Evolutionary conservation across 306 rosid genomes (phyloP), one percentile per base, ranked within the genome.

Genomic region (Cucurbita maxima): DNA sequence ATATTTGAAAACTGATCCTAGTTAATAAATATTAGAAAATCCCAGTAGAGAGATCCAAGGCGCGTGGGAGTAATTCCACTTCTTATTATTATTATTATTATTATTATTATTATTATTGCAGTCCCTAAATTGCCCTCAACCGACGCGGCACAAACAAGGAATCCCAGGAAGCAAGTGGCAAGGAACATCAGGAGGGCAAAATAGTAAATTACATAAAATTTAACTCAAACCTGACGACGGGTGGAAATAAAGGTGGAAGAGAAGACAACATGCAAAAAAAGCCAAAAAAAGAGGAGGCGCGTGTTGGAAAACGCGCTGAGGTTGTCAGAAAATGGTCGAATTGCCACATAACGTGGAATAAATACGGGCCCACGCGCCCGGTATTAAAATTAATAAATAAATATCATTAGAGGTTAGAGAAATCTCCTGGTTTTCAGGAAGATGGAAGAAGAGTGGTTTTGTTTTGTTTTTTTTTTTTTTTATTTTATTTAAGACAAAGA

Each of bases 391-490:
- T 0, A 44, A 36, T 52, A 43, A 19, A 11, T 5, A 8, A 50
- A 48, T 38, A 11, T 12, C 72, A 41, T 50, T 45, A 70, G 74
- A 16, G 78, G 70, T 9, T 43, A 52, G 10, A 56, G 57, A 76
- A 78, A 60, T 82, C 90, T 93, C 98, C 98, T 80, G 90, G 94
- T 93, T 90, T 93, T 87, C 87, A 87, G 89, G 89, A 86, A 47
- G 77, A 25, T 72, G 10, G 51, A 16, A n/a, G 55, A 81, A 74
- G 57, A 78, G 57, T 56, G 71, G 79, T 74, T 72, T 67, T 44
- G 52, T 50, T 4, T 40, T 40, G 34, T 30, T 50, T 13, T 1
- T 13, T 48, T 4, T 50, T 50, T 48, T 6, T 10, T 48, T 50
- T 50, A 6, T 0, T 48, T 50, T 50, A 13, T 50, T 15, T 4